Percentiles rank a stretch among this genome's conserved stretches.
These are phyloP conservation scores for Phytopythium oedochilum DNA, from an alignment of 352 stramenopile species.

Conservation along the genomic window DNA sequence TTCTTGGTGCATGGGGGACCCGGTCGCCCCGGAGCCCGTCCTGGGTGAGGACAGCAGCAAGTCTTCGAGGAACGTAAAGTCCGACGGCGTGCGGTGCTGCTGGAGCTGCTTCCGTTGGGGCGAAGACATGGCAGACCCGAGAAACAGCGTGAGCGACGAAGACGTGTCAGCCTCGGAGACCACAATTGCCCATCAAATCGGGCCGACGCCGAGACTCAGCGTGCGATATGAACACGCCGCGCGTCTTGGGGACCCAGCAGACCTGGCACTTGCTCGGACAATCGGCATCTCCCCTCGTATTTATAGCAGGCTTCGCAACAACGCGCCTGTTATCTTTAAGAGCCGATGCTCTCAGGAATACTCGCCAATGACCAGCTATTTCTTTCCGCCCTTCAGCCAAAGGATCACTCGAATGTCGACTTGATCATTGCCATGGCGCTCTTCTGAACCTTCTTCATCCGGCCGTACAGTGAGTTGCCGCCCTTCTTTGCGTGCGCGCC, in stretches of 20 bases:
- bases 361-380: neutral
- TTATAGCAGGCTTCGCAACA: neutral
- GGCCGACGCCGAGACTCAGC: neutral
- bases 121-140: neutral
- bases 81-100: constrained; percentile 1
- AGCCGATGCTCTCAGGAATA: neutral
- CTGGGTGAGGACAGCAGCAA: constrained; percentile 17
- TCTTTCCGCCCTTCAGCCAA: neutral
- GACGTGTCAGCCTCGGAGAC: neutral
- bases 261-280: neutral
- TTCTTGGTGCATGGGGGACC: neutral
- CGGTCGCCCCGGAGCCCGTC: neutral
- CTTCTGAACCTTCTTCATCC: constrained; percentile 82
- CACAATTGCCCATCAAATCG: neutral
- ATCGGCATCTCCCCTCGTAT: neutral
- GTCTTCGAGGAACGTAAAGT: constrained; percentile 28
- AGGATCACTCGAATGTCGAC: constrained; percentile 61
- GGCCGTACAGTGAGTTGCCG: constrained; percentile 61
- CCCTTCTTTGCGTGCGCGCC: constrained; percentile 24
- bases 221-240: neutral
- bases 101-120: neutral
- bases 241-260: neutral
- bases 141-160: no score
- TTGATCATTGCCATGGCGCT: constrained; percentile 81
- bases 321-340: neutral